These are phyloP conservation scores for Cercophora sp. DNA, from an alignment of 495 filamentous ascomycete genomes.

Conservation along the genomic window DNA sequence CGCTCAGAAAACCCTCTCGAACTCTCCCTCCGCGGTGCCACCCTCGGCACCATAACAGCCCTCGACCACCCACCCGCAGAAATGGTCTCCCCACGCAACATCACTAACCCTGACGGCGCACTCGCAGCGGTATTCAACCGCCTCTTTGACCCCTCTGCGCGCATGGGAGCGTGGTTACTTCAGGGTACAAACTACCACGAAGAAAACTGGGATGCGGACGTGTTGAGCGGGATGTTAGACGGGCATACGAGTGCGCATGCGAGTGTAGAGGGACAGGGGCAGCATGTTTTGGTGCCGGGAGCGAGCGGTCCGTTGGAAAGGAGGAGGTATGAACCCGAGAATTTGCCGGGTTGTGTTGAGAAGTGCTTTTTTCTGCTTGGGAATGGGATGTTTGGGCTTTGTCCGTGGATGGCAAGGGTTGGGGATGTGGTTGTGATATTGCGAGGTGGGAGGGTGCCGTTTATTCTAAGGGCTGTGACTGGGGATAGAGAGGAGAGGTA, in stretches of 20 bases:
- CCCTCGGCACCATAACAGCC: neutral
- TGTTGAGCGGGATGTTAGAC: neutral
- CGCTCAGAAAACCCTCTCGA: neutral
- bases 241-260: neutral
- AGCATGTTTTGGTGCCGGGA: neutral
- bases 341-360: constrained; percentile 1
- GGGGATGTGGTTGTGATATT: constrained; percentile 5
- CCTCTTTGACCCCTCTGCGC: constrained; percentile 1
- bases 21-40: neutral
- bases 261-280: neutral
- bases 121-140: neutral
- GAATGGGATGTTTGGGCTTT: neutral
- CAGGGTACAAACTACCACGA: neutral
- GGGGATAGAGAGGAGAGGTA: neutral
- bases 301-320: neutral
- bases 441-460: constrained; percentile 8
- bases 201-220: neutral
- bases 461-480: neutral
- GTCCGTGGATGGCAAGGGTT: constrained; percentile 2
- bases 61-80: neutral
- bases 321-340: neutral
- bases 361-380: constrained; percentile 3
- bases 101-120: neutral
- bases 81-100: neutral
- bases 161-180: constrained; percentile 1